phyloP scores from a whole-genome alignment of 768 basidiomycete genomes.

The Auriscalpium microsporum region DNA sequence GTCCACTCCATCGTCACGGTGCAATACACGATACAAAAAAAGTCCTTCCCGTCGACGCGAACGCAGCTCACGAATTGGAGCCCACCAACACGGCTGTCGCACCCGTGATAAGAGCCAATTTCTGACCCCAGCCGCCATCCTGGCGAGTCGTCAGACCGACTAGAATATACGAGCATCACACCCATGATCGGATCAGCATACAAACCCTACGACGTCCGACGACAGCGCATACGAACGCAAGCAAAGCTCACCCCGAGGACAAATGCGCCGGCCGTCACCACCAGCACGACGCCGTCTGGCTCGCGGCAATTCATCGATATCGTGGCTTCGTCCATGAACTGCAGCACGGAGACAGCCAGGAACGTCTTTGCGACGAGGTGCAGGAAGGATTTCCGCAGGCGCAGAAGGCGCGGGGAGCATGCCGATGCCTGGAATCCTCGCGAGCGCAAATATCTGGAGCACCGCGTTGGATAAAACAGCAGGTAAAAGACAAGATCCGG shows the following conservation, averaged over 20 bases:
- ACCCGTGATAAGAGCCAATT: background rate
- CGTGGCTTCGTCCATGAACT: conserved; percentile 22
- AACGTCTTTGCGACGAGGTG: conserved; percentile 35
- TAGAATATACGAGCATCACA: background rate
- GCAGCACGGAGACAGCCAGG: conserved; percentile 28
- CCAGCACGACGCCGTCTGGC: background rate
- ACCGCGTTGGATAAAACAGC: conserved; percentile 26
- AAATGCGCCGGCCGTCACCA: background rate
- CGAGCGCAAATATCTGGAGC: conserved; percentile 30
- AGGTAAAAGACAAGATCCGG: conserved; percentile 17
- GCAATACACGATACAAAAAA: too few relatives aligned
- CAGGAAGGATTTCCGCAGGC: conserved; percentile 24
- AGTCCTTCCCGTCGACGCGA: too few relatives aligned
- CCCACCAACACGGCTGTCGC: background rate
- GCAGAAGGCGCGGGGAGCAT: conserved; percentile 20
- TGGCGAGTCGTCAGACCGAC: background rate
- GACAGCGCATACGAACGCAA: background rate
- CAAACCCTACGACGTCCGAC: background rate
- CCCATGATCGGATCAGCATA: background rate
- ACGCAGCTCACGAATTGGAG: background rate
- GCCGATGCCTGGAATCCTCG: conserved; percentile 20
- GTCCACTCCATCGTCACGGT: too few relatives aligned
- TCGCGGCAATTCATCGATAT: conserved; percentile 6
- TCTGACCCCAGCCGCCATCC: background rate
- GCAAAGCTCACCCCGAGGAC: background rate